Conservation (phyloP, 352 stramenopile genomes). For the Paralagenidium karlingii region DNA sequence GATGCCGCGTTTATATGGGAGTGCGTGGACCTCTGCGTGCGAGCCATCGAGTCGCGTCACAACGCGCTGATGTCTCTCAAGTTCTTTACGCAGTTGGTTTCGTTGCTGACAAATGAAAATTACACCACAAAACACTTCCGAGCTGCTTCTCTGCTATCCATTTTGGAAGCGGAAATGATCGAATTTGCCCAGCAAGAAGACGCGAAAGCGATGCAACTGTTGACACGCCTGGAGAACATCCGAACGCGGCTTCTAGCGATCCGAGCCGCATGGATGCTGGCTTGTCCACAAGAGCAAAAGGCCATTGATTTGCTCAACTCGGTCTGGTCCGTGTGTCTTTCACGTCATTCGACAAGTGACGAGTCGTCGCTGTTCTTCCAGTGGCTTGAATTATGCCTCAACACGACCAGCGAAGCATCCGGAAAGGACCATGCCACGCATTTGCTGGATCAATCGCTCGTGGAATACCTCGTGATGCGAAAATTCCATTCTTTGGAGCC, state of each 20-base stretch:
- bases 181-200: no score
- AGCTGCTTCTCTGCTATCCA: no score
- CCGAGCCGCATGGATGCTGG: constrained; percentile 36
- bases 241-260: constrained; percentile 46
- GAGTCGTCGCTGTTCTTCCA: constrained; percentile 56
- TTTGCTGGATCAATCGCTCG: constrained; percentile 14
- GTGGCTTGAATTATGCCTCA: constrained; percentile 59
- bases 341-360: constrained; percentile 15
- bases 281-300: constrained; percentile 1
- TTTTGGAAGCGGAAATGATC: no score
- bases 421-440: background rate
- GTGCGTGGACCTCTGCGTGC: no score
- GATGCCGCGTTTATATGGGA: no score
- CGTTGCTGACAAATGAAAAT: no score
- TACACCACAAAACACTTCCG: no score
- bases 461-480: constrained; percentile 16
- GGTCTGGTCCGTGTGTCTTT: constrained; percentile 35
- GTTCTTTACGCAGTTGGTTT: no score
- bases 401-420: constrained; percentile 8
- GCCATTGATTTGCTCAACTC: constrained; percentile 16
- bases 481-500: constrained; percentile 28
- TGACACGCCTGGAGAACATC: constrained; percentile 11
- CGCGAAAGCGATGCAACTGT: background rate
- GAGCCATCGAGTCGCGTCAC: no score
- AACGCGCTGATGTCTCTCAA: no score